These are phyloP conservation scores for Aphanomyces stellatus DNA, from an alignment of 352 stramenopile species.

Conservation along the genomic window DNA sequence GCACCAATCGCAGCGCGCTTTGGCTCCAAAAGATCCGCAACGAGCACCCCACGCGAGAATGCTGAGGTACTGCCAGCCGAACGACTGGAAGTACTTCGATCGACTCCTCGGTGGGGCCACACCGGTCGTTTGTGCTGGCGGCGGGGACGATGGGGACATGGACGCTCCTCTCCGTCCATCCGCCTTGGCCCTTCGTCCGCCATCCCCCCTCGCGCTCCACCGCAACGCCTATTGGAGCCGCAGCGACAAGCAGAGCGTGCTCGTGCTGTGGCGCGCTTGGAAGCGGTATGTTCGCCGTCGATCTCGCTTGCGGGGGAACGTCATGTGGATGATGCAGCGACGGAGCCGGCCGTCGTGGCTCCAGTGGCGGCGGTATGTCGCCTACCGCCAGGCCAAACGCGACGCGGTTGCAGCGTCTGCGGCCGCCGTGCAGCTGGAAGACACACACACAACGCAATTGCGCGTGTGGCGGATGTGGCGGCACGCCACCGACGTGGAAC, in stretches of 20 bases:
- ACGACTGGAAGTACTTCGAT: slow-evolving; percentile 18
- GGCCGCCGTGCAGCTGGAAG: not conserved
- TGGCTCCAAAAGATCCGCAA: too few species aligned
- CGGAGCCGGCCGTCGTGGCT: not conserved
- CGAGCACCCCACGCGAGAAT: too few species aligned
- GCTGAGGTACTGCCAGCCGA: not conserved
- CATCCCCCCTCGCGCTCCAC: not conserved
- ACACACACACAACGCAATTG: not conserved
- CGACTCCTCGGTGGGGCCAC: not conserved
- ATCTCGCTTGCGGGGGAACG: not conserved
- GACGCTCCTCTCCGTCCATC: not conserved
- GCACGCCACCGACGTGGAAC: not conserved
- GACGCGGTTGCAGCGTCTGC: not conserved
- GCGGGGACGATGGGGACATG: not conserved
- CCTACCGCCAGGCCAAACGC: not conserved
- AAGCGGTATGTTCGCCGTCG: slow-evolving; percentile 6
- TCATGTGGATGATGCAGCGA: not conserved
- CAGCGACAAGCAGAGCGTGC: slow-evolving; percentile 4
- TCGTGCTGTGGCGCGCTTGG: slow-evolving; percentile 7
- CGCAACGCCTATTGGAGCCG: slow-evolving; percentile 5
- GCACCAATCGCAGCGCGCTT: too few species aligned
- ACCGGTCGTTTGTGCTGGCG: not conserved
- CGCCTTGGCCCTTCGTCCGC: not conserved
- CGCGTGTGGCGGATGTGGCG: not conserved
- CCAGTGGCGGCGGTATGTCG: slow-evolving; percentile 5